Conservation (phyloP, 306 rosid species). For the Argentina anserina region DNA sequence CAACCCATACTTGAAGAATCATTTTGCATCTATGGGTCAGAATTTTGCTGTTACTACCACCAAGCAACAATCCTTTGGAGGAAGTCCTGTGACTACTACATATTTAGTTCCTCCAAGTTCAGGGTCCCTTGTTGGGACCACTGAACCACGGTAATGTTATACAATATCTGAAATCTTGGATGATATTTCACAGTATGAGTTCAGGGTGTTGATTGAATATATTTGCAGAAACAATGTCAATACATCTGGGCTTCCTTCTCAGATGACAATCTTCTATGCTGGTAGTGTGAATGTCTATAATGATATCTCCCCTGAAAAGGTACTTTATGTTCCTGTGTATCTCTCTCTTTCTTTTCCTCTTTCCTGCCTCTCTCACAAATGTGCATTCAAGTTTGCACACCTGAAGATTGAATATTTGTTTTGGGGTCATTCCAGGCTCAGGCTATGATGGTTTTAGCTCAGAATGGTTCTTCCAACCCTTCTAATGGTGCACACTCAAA, state of each 20-base stretch:
- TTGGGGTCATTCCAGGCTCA: conserved; percentile 59
- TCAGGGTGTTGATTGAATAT: background rate
- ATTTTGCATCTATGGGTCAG: conserved; percentile 50
- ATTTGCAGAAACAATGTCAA: conserved; percentile 39
- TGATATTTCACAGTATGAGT: background rate
- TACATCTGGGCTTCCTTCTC: conserved; percentile 56
- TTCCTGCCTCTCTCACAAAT: background rate
- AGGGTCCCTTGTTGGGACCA: conserved; percentile 45
- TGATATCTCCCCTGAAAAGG: conserved; percentile 80
- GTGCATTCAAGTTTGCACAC: background rate
- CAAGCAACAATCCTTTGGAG: conserved; percentile 54
- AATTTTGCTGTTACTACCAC: conserved; percentile 33
- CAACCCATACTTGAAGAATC: conserved; percentile 48
- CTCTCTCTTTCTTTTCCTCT: background rate
- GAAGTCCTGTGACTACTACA: conserved; percentile 55
- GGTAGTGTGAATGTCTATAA: conserved; percentile 76
- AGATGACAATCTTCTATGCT: conserved; percentile 77
- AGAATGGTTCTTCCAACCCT: conserved; percentile 38
- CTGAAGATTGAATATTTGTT: conserved; percentile 16
- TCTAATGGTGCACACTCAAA: conserved; percentile 44
- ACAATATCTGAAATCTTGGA: conserved; percentile 7
- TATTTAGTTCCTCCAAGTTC: conserved; percentile 36
- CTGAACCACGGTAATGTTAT: conserved; percentile 55
- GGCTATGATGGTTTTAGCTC: conserved; percentile 83
- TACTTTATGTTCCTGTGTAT: conserved; percentile 24